Evolutionary conservation across 768 basidiomycete species (phyloP).

Genomic region (Cyclocybe cylindracea): DNA sequence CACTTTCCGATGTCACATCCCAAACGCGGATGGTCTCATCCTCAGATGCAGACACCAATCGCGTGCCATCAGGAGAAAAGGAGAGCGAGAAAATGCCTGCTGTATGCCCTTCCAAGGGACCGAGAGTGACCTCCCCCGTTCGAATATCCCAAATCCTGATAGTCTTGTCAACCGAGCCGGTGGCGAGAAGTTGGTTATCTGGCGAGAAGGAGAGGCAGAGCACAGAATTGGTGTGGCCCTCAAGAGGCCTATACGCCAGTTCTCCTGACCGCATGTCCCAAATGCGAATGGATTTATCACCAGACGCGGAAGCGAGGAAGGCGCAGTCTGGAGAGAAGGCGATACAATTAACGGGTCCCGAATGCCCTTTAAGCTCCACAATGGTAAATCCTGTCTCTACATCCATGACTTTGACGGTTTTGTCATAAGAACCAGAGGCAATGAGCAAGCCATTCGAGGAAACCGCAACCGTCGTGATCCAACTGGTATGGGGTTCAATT

Average conservation of each 20-base stretch:
- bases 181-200: neutral
- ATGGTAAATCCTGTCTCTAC: conserved; percentile 8
- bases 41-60: conserved; percentile 14
- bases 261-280: conserved; percentile 9
- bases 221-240: neutral
- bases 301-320: conserved; percentile 17
- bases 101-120: conserved; percentile 18
- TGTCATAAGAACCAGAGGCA: conserved; percentile 21
- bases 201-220: neutral
- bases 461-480: conserved; percentile 17
- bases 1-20: conserved; percentile 9
- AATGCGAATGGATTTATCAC: conserved; percentile 13
- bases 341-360: conserved; percentile 10
- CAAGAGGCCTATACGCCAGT: neutral
- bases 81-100: conserved; percentile 13
- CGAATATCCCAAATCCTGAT: conserved; percentile 18
- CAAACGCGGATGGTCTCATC: conserved; percentile 21
- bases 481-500: conserved; percentile 13
- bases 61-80: conserved; percentile 17
- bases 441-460: conserved; percentile 19
- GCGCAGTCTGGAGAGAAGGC: conserved; percentile 18
- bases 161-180: conserved; percentile 14
- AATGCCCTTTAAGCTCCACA: conserved; percentile 12
- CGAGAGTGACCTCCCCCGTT: conserved; percentile 8
- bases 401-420: conserved; percentile 19